Base-by-base conservation (phyloP, 2,329 filamentous ascomycete species). In the Fusarium xyrophilum region DNA sequence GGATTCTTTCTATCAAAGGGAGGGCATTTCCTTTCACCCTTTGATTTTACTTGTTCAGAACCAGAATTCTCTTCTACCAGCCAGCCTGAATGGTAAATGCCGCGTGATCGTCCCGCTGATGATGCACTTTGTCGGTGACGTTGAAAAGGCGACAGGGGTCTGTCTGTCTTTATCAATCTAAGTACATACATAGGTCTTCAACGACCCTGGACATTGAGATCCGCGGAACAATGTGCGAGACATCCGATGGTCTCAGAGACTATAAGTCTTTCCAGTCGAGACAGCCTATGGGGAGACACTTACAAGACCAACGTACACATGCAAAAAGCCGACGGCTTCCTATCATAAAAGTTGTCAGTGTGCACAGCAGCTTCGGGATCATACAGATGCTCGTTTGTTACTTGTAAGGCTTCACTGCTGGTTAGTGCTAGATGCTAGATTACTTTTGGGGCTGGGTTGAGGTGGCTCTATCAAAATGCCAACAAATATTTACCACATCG, bases 81-180 rank as follows among this genome's bases (percentile, higher is more conserved):
- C 13, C 32, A 27, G 28, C 30, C 33, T 21, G 33, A 63, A 69
- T 67, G 54, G 54, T 28, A 69, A 48, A 51, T 40, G 46, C 60
- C 47, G 55, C 42, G 43, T 60, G 67, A 69, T 67, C 66, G 28
- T 35, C 67, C 43, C 67, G 50, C 62, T 54, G 63, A 59, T 54
- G 63, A 59, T 30, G 35, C 44, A 30, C 42, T 39, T 33, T 40
- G 21, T 36, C 42, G 47, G 39, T 38, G 36, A 61, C 55, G 21
- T 46, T 48, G 46, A 44, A 60, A 44, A 60, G 30, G 28, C 11
- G 58, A 44, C 56, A 60, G 54, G 67, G 56, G 48, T 68, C 42
- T 53, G 48, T 68, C 42, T 53, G 48, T 69, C 53, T 59, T 68
- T 69, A 69, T 64, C 66, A 67, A 68, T 69, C 66, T 44, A 32